A percentile compares a stretch with the other conserved stretches of the same genome.
Conservation (phyloP, 129 eudicot genomes). For the Lactuca sativa region DNA sequence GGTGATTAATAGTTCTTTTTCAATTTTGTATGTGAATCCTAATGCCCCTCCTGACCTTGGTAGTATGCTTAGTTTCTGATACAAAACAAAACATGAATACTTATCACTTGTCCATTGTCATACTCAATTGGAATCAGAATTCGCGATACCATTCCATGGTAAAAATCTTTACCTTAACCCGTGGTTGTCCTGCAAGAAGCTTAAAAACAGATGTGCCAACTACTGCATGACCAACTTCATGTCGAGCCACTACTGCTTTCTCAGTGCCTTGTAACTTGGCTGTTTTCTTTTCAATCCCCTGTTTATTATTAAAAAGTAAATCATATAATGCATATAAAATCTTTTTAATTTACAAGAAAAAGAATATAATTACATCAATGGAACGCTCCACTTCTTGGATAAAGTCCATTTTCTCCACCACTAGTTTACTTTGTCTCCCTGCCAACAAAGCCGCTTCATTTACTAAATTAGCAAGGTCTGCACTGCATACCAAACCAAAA, state of each 20-base stretch:
- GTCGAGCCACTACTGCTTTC: slow-evolving; percentile 99
- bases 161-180: slow-evolving; percentile 95
- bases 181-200: slow-evolving; percentile 92
- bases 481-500: slow-evolving; percentile 57
- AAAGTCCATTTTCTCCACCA: slow-evolving; percentile 86
- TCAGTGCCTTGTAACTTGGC: too few relatives aligned
- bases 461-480: slow-evolving; percentile 98
- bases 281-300: slow-evolving; percentile 99
- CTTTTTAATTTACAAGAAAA: not conserved
- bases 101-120: too few relatives aligned
- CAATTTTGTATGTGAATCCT: slow-evolving; percentile 96
- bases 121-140: too few relatives aligned
- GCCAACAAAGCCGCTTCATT: slow-evolving; percentile 99
- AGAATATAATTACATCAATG: slow-evolving; percentile 60
- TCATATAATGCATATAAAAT: not conserved
- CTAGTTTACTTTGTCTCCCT: slow-evolving; percentile 67
- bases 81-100: slow-evolving; percentile 5
- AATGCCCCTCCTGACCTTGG: slow-evolving; percentile 99
- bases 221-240: slow-evolving; percentile 99
- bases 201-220: slow-evolving; percentile 97
- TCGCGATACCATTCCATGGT: too few relatives aligned
- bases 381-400: slow-evolving; percentile 97
- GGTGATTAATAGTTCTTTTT: too few relatives aligned
- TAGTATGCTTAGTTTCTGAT: slow-evolving; percentile 94
- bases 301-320: slow-evolving; percentile 14